Evolutionary conservation across 805 yeast genomes (phyloP).

Genomic region (Nakazawaea anatomiae): DNA sequence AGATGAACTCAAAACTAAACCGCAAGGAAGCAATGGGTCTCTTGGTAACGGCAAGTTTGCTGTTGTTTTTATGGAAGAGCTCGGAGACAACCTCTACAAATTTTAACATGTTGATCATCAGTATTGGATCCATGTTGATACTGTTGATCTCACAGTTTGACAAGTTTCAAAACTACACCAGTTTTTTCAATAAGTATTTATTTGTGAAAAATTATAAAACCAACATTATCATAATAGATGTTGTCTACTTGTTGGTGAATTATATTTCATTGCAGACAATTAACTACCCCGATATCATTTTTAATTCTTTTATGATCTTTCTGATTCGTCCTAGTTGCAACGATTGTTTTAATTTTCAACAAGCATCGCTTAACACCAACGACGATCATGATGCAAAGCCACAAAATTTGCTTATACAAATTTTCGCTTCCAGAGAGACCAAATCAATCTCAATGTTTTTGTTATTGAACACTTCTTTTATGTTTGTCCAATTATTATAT

Average conservation of each 20-base stretch:
- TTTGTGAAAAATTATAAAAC: conserved; percentile 18
- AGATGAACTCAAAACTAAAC: background rate
- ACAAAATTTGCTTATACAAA: conserved; percentile 20
- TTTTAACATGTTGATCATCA: conserved; percentile 23
- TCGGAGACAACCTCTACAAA: conserved; percentile 9
- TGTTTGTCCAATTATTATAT: conserved; percentile 89
- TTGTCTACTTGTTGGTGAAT: conserved; percentile 11
- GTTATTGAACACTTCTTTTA: conserved; percentile 80
- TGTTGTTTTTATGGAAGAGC: background rate
- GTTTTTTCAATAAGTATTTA: conserved; percentile 18
- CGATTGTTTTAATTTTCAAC: conserved; percentile 8
- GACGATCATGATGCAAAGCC: background rate
- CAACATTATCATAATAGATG: conserved; percentile 17
- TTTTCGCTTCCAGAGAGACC: conserved; percentile 58
- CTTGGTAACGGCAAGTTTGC: background rate
- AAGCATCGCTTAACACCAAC: background rate
- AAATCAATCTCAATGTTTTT: conserved; percentile 85
- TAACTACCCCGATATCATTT: background rate
- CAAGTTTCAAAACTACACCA: conserved; percentile 9
- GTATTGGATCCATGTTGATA: conserved; percentile 23
- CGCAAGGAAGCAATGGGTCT: background rate
- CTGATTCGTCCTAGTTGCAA: conserved; percentile 1
- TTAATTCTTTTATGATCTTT: conserved; percentile 2
- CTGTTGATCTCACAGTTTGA: conserved; percentile 24
- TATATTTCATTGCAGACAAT: conserved; percentile 1